Conservation (phyloP, 495 filamentous ascomycete species). For the Cairneyella variabilis region DNA sequence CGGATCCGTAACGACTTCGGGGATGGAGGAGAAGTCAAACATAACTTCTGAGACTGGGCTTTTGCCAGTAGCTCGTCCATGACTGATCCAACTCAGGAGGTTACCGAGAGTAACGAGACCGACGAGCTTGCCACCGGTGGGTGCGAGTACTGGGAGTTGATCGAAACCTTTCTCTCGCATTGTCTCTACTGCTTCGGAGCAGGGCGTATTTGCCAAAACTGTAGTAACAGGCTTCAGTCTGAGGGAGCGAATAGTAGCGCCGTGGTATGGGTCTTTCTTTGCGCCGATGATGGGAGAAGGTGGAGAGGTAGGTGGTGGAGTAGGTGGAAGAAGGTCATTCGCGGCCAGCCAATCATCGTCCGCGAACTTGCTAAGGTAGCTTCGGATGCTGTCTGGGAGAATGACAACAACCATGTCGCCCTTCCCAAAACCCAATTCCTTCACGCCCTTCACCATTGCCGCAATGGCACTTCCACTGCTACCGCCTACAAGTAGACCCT, state of each 20-base stretch:
- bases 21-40: conserved; percentile 86
- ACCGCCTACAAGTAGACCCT: conserved; percentile 91
- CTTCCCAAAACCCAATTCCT: conserved; percentile 68
- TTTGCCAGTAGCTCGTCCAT: conserved; percentile 67
- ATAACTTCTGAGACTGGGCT: conserved; percentile 83
- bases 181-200: conserved; percentile 84
- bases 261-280: conserved; percentile 55
- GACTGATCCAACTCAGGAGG: conserved; percentile 82
- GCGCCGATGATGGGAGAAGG: conserved; percentile 33
- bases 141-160: conserved; percentile 83
- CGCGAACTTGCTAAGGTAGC: conserved; percentile 97
- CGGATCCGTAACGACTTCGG: conserved; percentile 84
- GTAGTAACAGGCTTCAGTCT: conserved; percentile 90
- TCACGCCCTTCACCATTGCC: conserved; percentile 73
- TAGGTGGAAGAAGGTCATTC: conserved; percentile 75
- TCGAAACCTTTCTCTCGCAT: conserved; percentile 98
- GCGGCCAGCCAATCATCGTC: conserved; percentile 98
- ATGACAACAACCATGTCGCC: conserved; percentile 86
- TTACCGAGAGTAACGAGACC: conserved; percentile 94
- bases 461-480: conserved; percentile 92
- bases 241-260: conserved; percentile 73
- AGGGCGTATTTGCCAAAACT: conserved; percentile 60
- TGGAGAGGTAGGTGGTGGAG: conserved; percentile 46
- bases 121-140: conserved; percentile 66
- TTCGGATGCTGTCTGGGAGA: conserved; percentile 91